These are phyloP conservation scores for Elsinoe australis DNA, from an alignment of 2,329 filamentous ascomycete genomes.

Conservation along the genomic window DNA sequence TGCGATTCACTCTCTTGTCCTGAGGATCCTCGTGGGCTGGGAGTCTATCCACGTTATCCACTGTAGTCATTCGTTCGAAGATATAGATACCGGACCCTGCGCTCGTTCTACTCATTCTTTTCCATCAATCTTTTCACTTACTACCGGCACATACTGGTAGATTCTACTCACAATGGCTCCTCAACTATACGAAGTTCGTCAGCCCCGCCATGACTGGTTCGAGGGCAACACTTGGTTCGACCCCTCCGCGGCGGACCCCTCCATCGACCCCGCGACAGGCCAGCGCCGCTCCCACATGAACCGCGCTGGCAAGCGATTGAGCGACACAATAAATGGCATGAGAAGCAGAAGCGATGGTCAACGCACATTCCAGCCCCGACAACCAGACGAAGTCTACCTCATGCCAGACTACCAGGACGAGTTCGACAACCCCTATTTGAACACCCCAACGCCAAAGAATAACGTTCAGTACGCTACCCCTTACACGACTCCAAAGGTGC, in stretches of 20 bases:
- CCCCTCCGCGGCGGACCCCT: neutral
- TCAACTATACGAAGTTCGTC: conserved; percentile 13
- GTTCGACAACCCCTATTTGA: neutral
- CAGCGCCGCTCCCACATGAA: conserved; percentile 8
- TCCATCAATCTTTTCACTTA: neutral
- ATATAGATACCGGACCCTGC: neutral
- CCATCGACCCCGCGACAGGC: conserved; percentile 5
- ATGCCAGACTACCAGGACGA: conserved; percentile 1
- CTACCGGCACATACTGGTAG: neutral
- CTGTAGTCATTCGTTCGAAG: neutral
- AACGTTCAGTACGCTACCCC: neutral
- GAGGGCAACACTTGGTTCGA: conserved; percentile 17
- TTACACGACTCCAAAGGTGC: neutral
- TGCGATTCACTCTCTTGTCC: conserved; percentile 10
- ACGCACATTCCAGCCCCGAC: neutral
- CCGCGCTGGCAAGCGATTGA: conserved; percentile 10
- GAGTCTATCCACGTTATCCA: neutral
- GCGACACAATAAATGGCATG: conserved; percentile 10
- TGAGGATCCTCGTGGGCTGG: conserved; percentile 13
- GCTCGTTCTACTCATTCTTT: neutral
- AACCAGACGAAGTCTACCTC: neutral
- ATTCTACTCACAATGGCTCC: conserved; percentile 5
- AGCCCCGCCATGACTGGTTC: conserved; percentile 15
- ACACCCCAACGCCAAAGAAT: conserved; percentile 5
- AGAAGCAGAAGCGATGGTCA: neutral